Conservation (phyloP, 192 early-diverging fungal species). For the Podila epigama region DNA sequence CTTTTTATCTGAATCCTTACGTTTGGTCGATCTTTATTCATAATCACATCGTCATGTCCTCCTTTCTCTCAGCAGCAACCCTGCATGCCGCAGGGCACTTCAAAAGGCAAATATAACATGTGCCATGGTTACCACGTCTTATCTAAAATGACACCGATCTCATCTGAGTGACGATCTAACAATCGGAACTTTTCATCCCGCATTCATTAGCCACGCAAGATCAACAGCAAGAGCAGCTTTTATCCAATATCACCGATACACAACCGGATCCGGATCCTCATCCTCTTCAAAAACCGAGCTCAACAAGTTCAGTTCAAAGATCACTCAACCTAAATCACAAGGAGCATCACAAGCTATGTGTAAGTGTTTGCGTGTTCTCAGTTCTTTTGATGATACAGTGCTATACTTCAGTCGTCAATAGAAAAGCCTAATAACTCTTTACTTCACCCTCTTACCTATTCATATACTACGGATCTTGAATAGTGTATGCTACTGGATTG, state of each 20-base stretch:
- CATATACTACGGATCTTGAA: neutral
- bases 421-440: neutral
- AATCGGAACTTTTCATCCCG: neutral
- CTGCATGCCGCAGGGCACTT: slow-evolving; percentile 38
- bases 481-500: slow-evolving; percentile 95
- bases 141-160: too few relatives aligned
- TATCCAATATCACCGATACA: slow-evolving; percentile 35
- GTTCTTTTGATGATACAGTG: neutral
- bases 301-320: slow-evolving; percentile 86
- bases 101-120: slow-evolving; percentile 41
- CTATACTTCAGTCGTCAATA: neutral
- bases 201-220: slow-evolving; percentile 8
- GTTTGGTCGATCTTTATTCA: too few relatives aligned
- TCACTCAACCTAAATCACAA: slow-evolving; percentile 94
- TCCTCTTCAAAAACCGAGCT: slow-evolving; percentile 44
- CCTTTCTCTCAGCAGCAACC: slow-evolving; percentile 39
- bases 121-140: too few relatives aligned
- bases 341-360: slow-evolving; percentile 98
- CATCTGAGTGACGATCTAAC: too few relatives aligned
- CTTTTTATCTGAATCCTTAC: too few relatives aligned
- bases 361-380: slow-evolving; percentile 54
- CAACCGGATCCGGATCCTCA: slow-evolving; percentile 28
- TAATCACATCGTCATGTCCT: slow-evolving; percentile 26
- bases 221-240: slow-evolving; percentile 27
- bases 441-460: neutral